A percentile compares a stretch with the other conserved stretches of the same genome.
phyloP scores from a whole-genome alignment of 2,329 filamentous ascomycete genomes.

The Aspergillus fischeri region DNA sequence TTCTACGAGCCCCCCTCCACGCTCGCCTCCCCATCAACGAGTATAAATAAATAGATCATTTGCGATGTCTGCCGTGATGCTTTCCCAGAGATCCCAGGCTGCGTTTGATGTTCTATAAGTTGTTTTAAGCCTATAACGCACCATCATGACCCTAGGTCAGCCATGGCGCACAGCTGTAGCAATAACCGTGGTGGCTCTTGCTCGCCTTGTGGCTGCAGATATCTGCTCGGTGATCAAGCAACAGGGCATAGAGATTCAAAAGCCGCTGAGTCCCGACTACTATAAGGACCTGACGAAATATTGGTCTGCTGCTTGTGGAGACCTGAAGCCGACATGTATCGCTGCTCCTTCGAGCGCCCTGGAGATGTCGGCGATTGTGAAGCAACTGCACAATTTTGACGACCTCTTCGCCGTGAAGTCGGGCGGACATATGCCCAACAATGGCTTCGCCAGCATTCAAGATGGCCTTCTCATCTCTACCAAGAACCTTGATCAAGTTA shows the following conservation, averaged over 20 bases:
- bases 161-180: conserved; percentile 16
- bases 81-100: not conserved
- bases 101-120: not conserved
- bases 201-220: conserved; percentile 23
- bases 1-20: no score
- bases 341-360: conserved; percentile 45
- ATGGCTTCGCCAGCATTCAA: conserved; percentile 44
- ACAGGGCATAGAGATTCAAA: conserved; percentile 32
- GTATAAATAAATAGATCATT: no score
- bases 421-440: conserved; percentile 47
- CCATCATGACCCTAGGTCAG: conserved; percentile 14
- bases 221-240: conserved; percentile 39
- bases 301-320: conserved; percentile 45
- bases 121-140: not conserved
- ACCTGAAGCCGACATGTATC: conserved; percentile 45
- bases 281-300: conserved; percentile 39
- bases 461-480: conserved; percentile 44
- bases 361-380: conserved; percentile 53
- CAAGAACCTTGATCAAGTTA: conserved; percentile 38
- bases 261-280: conserved; percentile 33
- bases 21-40: no score
- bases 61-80: not conserved
- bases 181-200: conserved; percentile 16
- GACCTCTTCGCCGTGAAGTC: conserved; percentile 54
- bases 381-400: conserved; percentile 44